Evolutionary conservation across 2,329 filamentous ascomycete genomes (phyloP).

Genomic region (Cladosporium cucumerinum): DNA sequence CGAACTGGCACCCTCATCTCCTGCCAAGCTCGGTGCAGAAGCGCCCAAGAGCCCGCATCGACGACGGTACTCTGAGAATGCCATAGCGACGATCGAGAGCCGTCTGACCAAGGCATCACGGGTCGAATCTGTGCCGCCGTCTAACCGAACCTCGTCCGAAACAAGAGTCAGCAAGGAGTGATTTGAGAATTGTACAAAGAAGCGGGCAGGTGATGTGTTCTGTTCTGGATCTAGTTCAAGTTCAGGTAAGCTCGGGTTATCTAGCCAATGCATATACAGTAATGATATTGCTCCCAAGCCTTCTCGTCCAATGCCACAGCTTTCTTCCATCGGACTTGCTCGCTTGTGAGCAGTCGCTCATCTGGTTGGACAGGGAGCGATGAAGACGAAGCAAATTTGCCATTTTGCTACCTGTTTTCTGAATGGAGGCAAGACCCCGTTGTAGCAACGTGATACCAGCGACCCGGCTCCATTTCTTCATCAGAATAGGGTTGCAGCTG

Average conservation of each 20-base stretch:
- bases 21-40: slow-evolving; percentile 19
- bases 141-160: slow-evolving; percentile 9
- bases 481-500: slow-evolving; percentile 15
- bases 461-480: slow-evolving; percentile 3
- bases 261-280: slow-evolving; percentile 1
- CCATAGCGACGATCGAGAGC: slow-evolving; percentile 19
- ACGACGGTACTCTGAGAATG: slow-evolving; percentile 31
- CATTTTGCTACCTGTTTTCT: neutral
- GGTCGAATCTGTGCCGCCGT: slow-evolving; percentile 1
- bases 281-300: neutral
- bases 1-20: slow-evolving; percentile 17
- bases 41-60: slow-evolving; percentile 16
- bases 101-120: neutral
- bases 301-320: neutral
- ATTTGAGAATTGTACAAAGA: neutral
- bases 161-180: slow-evolving; percentile 13
- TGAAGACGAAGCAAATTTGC: neutral
- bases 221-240: neutral
- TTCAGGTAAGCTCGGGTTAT: neutral
- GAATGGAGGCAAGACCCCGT: neutral
- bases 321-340: neutral
- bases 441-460: slow-evolving; percentile 11
- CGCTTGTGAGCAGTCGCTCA: slow-evolving; percentile 3
- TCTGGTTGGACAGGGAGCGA: neutral
- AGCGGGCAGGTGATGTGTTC: neutral